These are phyloP conservation scores for Cladorrhinum samala DNA, from an alignment of 495 filamentous ascomycete species.

Conservation along the genomic window DNA sequence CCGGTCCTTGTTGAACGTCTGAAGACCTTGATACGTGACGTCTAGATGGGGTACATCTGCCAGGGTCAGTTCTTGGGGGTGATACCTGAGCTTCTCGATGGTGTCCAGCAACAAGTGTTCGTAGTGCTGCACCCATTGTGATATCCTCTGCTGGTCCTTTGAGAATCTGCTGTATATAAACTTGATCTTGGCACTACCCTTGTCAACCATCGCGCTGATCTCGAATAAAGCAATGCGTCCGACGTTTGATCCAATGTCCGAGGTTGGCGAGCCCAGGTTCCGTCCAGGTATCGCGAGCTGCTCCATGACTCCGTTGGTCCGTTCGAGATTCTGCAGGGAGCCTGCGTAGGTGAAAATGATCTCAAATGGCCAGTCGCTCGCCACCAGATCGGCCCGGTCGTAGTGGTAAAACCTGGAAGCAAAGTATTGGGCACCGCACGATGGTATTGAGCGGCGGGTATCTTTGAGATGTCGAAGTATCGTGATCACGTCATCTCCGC, in stretches of 20 bases:
- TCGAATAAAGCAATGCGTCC: slow-evolving; percentile 64
- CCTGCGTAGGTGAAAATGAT: slow-evolving; percentile 68
- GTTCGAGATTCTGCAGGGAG: slow-evolving; percentile 56
- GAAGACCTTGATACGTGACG: slow-evolving; percentile 52
- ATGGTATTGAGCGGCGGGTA: slow-evolving; percentile 27
- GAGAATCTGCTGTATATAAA: slow-evolving; percentile 59
- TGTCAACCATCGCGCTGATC: slow-evolving; percentile 50
- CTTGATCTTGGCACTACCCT: slow-evolving; percentile 55
- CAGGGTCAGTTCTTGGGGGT: slow-evolving; percentile 49
- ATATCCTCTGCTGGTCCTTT: slow-evolving; percentile 51
- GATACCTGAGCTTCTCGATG: slow-evolving; percentile 43
- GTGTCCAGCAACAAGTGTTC: slow-evolving; percentile 47
- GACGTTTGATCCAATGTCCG: slow-evolving; percentile 50
- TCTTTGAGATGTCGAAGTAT: slow-evolving; percentile 40
- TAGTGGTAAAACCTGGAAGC: slow-evolving; percentile 41
- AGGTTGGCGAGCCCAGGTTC: slow-evolving; percentile 36
- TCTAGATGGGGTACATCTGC: slow-evolving; percentile 59
- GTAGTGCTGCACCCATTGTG: slow-evolving; percentile 54
- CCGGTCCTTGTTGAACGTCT: slow-evolving; percentile 43
- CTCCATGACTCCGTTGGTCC: slow-evolving; percentile 55
- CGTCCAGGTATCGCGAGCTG: slow-evolving; percentile 41
- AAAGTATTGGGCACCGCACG: slow-evolving; percentile 26
- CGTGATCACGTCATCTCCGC: slow-evolving; percentile 33
- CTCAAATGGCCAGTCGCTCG: slow-evolving; percentile 57
- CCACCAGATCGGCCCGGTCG: slow-evolving; percentile 37